A percentile compares a stretch with the other conserved stretches of the same genome.
Conservation (phyloP, 2,329 filamentous ascomycete species). For the Paecilomyces fulvus region DNA sequence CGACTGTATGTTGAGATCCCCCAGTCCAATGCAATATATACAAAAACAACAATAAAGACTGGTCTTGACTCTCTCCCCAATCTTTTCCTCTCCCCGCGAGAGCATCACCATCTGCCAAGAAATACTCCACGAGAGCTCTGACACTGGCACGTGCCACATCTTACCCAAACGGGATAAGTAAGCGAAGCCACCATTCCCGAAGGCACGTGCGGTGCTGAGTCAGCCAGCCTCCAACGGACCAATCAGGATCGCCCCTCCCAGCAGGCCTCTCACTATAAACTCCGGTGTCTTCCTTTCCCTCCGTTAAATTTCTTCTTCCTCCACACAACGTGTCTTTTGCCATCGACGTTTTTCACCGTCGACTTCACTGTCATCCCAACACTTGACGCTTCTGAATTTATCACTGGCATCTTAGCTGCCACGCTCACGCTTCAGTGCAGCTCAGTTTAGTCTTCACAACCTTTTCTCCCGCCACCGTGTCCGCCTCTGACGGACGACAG, state of each 20-base stretch:
- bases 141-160: background rate
- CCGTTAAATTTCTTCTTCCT: background rate
- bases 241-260: background rate
- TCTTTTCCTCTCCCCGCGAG: background rate
- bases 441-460: constrained; percentile 7
- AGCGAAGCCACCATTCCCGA: background rate
- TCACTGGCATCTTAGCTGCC: background rate
- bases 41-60: background rate
- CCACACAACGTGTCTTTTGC: background rate
- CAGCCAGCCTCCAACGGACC: background rate
- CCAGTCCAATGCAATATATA: background rate
- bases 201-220: background rate
- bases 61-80: too few species aligned
- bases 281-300: background rate
- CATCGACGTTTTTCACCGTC: background rate
- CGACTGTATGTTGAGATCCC: background rate
- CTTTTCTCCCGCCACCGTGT: constrained; percentile 6
- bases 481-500: constrained; percentile 10
- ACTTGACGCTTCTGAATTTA: background rate
- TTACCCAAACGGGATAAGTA: background rate
- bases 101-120: background rate
- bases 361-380: background rate
- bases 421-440: background rate
- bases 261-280: background rate
- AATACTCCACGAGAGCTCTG: background rate